Evolutionary conservation across 148 eudicot species (phyloP).

Genomic region (Vaccinium myrtillus): DNA sequence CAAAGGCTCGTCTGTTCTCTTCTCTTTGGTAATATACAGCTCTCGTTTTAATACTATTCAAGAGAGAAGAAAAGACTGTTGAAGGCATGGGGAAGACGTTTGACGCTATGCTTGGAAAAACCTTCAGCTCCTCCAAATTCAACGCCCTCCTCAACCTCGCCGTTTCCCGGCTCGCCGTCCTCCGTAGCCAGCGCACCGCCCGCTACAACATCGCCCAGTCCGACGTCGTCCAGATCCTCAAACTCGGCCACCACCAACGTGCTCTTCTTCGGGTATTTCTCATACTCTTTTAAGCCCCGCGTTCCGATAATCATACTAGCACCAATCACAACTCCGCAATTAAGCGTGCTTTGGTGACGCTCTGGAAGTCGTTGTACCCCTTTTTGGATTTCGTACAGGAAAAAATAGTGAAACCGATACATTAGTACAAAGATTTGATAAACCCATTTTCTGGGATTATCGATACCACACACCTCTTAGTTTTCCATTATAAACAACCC

Average conservation of each 20-base stretch:
- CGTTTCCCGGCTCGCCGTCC: constrained; percentile 45
- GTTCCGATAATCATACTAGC: background rate
- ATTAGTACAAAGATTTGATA: no score
- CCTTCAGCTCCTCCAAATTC: constrained; percentile 41
- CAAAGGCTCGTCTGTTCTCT: constrained; percentile 18
- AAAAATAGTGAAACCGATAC: no score
- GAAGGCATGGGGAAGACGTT: constrained; percentile 42
- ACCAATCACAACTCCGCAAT: no score
- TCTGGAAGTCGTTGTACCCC: no score
- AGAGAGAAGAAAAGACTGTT: background rate
- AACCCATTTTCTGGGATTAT: no score
- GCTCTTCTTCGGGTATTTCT: constrained; percentile 52
- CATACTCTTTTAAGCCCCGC: background rate
- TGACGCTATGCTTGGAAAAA: constrained; percentile 48
- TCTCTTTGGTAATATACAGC: background rate
- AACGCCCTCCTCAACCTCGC: constrained; percentile 36
- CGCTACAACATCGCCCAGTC: constrained; percentile 34
- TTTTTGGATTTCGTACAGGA: no score
- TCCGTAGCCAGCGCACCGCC: constrained; percentile 44
- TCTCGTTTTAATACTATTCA: background rate
- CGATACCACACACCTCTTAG: no score
- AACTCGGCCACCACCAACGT: constrained; percentile 43
- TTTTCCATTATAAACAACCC: no score
- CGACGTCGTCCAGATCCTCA: constrained; percentile 51
- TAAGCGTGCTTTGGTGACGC: no score